phyloP scores from a whole-genome alignment of 768 basidiomycete genomes.

The Boletus sensibilis region DNA sequence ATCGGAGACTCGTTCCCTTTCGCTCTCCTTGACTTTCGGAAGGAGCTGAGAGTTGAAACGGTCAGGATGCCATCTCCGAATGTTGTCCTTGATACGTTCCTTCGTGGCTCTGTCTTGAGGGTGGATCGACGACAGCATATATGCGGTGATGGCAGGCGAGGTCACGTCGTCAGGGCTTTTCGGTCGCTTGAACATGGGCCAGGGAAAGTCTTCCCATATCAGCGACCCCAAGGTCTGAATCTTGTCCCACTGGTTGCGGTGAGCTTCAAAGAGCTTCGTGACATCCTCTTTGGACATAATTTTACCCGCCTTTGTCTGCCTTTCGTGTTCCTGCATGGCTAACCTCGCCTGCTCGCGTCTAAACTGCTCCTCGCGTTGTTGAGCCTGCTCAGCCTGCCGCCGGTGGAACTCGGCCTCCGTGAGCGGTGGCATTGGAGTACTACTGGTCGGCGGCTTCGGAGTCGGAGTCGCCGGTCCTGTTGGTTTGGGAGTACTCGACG shows the following conservation, averaged over 20 bases:
- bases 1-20: constrained; percentile 64
- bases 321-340: constrained; percentile 50
- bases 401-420: constrained; percentile 60
- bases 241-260: constrained; percentile 61
- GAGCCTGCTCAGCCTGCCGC: constrained; percentile 60
- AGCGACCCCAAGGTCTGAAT: constrained; percentile 42
- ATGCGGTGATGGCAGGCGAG: constrained; percentile 52
- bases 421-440: constrained; percentile 21
- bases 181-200: constrained; percentile 66
- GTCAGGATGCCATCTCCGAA: constrained; percentile 81
- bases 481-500: constrained; percentile 28
- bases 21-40: constrained; percentile 58
- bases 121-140: constrained; percentile 57
- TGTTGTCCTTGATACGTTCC: constrained; percentile 73
- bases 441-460: constrained; percentile 15
- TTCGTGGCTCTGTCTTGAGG: constrained; percentile 54
- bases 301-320: constrained; percentile 41
- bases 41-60: constrained; percentile 72
- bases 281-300: constrained; percentile 58
- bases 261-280: constrained; percentile 52
- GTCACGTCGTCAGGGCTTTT: constrained; percentile 61
- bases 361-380: constrained; percentile 68
- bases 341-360: constrained; percentile 62
- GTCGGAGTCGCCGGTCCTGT: constrained; percentile 22
- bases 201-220: constrained; percentile 69